These are phyloP conservation scores for Candolleomyces efflorescens DNA, from an alignment of 768 basidiomycete species.

Conservation along the genomic window DNA sequence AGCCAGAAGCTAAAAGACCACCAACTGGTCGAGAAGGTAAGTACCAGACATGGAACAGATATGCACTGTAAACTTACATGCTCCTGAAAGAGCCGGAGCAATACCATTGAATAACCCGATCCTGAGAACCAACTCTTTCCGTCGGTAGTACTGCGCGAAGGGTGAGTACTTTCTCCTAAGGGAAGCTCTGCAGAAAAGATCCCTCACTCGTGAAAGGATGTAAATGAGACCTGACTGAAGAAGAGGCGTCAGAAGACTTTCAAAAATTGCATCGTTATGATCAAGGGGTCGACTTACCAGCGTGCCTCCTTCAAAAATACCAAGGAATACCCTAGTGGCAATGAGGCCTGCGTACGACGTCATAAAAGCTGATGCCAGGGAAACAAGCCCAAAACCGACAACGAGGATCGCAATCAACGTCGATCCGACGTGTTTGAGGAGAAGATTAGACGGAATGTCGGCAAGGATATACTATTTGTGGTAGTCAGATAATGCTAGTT, in stretches of 20 bases:
- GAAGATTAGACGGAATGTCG: constrained; percentile 40
- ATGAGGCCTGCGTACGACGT: constrained; percentile 29
- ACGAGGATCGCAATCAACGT: constrained; percentile 34
- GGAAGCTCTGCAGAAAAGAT: not conserved
- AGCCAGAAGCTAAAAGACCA: constrained; percentile 34
- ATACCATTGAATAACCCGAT: constrained; percentile 33
- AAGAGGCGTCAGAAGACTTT: not conserved
- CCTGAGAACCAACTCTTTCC: constrained; percentile 29
- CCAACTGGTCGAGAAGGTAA: constrained; percentile 22
- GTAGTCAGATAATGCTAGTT: not conserved
- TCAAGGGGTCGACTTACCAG: constrained; percentile 28
- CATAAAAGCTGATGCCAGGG: constrained; percentile 37
- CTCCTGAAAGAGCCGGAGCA: constrained; percentile 29
- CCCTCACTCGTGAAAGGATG: constrained; percentile 30
- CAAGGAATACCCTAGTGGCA: constrained; percentile 35
- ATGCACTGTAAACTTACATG: constrained; percentile 22
- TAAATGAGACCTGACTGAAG: constrained; percentile 35
- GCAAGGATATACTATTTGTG: constrained; percentile 28
- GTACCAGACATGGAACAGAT: not conserved
- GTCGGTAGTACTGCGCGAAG: constrained; percentile 28
- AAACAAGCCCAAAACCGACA: constrained; percentile 31
- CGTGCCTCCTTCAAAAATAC: constrained; percentile 39
- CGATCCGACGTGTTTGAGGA: constrained; percentile 37
- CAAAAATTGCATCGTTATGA: not conserved
- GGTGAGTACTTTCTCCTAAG: not conserved